Base-by-base conservation (phyloP, 768 basidiomycete genomes). In the Rhodotorula taiwanensis region DNA sequence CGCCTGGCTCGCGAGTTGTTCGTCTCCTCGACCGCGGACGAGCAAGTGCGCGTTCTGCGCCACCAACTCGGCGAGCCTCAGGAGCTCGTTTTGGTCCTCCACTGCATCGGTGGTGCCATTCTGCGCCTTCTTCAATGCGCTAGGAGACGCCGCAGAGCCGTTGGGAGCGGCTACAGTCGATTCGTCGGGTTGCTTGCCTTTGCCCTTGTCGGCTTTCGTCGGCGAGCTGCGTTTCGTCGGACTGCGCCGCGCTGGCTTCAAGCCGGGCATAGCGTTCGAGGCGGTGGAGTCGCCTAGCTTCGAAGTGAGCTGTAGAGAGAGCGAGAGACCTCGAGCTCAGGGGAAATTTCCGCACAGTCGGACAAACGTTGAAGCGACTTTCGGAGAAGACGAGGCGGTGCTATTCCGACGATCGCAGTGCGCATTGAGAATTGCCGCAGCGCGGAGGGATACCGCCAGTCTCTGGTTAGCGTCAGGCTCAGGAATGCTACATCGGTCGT, bases 1-100 rank as follows among this genome's bases (percentile, higher is more conserved):
- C 16, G 77, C 76, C 9, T 56, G 58, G 15, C 51, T 10, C 0
- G 74, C 63, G 1, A 78, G 52, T 6, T 64, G 55, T 13, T 63
- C 67, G 55, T 76, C 73, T 1, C 76, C 75, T 2, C 68, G 41
- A 0, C 63, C 61, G 25, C 60, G 58, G 0, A 67, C 72, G 58
- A 73, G 63, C 15, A 71, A 34, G 43, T 75, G 72, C 2, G 72
- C 66, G 25, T 62, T 64, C 6, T 55, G 39, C 16, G 73, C 72
- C 33, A 77, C 58, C n/a, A 30, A 18, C 18, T 69, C 57, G 0
- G 67, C 67, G 14, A 69, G 54, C 5, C 3, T 18, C 36, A 69
- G 45, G 11, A 69, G 39, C n/a, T 58, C 60, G 51, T 65, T 59
- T 36, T 55, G 52, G 20, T 63, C 55, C 4, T 42, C 52, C 9